Base-by-base conservation (phyloP, 176 grass and related monocot genomes). In the Secale cereale region DNA sequence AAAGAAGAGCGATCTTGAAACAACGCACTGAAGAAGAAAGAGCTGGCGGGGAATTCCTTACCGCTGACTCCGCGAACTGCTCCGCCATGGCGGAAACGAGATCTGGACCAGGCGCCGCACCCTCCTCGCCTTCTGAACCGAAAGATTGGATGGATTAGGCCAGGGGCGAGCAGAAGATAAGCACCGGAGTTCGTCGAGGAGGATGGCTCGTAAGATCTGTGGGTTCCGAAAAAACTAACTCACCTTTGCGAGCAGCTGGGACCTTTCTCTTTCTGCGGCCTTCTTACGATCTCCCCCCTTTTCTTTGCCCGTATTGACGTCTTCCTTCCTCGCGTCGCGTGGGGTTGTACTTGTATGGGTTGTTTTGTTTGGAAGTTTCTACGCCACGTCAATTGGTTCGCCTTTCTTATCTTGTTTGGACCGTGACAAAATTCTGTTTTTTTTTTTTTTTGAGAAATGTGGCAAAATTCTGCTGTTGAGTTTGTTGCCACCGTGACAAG, bases 51-150 rank as follows among this genome's bases (percentile, higher is more conserved):
- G 22, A 41, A 33, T 8, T 31, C 23, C 77, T 91, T 81, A 91
- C 85, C 62, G 89, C 60, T 10, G 89, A 80, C 80, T 87, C 89
- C 60, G 81, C 60, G 70, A 87, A 91, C 50, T 87, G 76, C 37
- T 91, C 85, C 81, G 48, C 89, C 89, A 91, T 91, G 81, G 50
- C 30, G 37, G 62, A 6, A 14, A 65, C 69, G 19, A 41, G 31
- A 84, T 76, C 50, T 36, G 37, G 52, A 36, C 77, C 69, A 76
- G 40, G 32, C 75, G 70, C 50, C 63, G 4, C 25, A 8, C 25
- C 64, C 46, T 29, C 75, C 48, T 59, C 19, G 4, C 69, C 37
- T 72, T 28, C 76, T 61, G 61, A 10, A 87, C 40, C 48, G 7
- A 33, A 40, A 76, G 80, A 84, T 52, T 46, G 60, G 67, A 23